Conservation (phyloP, 2,329 filamentous ascomycete genomes). For the Neofusicoccum laricinum region DNA sequence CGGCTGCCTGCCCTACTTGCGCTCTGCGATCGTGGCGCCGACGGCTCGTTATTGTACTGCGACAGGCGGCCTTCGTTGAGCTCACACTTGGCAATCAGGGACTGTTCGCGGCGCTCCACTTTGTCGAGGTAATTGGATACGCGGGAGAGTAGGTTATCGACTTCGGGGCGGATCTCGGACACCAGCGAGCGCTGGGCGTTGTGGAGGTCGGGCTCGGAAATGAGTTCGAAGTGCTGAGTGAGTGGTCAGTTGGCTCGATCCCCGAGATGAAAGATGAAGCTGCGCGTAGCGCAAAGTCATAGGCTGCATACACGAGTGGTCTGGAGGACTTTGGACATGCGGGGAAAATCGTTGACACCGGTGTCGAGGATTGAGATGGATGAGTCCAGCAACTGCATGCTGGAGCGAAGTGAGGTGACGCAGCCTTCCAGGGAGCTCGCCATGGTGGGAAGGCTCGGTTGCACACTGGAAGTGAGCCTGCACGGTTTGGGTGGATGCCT, state of each 20-base stretch:
- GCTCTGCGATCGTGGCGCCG: slow-evolving; percentile 9
- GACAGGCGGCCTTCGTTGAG: slow-evolving; percentile 72
- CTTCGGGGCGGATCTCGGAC: slow-evolving; percentile 86
- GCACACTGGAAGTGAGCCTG: too few relatives aligned
- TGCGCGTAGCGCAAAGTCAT: neutral
- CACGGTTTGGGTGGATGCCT: too few relatives aligned
- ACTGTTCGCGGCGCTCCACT: slow-evolving; percentile 77
- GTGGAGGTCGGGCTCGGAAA: slow-evolving; percentile 78
- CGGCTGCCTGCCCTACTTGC: slow-evolving; percentile 5
- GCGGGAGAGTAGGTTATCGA: slow-evolving; percentile 72
- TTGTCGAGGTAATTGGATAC: slow-evolving; percentile 82
- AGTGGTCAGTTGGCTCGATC: neutral
- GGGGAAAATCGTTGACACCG: slow-evolving; percentile 62
- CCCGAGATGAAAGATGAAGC: neutral
- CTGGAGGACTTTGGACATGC: slow-evolving; percentile 60
- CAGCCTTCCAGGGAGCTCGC: slow-evolving; percentile 54
- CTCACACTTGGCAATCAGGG: slow-evolving; percentile 77
- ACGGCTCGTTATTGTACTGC: slow-evolving; percentile 34
- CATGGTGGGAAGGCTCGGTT: slow-evolving; percentile 20
- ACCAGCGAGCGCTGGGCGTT: slow-evolving; percentile 80
- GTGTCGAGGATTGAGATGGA: slow-evolving; percentile 62
- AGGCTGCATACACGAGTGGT: slow-evolving; percentile 54
- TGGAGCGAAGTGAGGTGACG: slow-evolving; percentile 59
- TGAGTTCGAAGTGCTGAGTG: slow-evolving; percentile 81
- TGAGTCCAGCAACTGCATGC: slow-evolving; percentile 60